phyloP scores from a whole-genome alignment of 2,329 filamentous ascomycete genomes.

The Cordyceps cateniannulata region DNA sequence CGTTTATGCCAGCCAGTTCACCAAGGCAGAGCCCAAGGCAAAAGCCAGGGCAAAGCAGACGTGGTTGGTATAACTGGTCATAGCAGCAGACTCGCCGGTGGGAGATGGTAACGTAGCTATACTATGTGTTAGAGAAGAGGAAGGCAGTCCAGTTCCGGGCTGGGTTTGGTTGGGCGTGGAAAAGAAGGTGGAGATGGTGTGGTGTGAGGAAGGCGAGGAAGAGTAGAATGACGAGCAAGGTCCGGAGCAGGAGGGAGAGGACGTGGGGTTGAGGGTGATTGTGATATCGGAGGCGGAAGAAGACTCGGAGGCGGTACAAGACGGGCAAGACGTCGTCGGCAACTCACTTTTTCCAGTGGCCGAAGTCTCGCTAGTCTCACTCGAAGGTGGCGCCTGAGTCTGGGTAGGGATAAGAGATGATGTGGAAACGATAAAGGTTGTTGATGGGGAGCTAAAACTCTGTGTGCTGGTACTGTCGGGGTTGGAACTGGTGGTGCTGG shows the following conservation, averaged over 20 bases:
- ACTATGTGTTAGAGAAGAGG: conserved; percentile 10
- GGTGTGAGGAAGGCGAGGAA: background rate
- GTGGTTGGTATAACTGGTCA: background rate
- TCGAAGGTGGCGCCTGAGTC: background rate
- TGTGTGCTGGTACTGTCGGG: background rate
- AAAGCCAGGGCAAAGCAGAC: conserved; percentile 1
- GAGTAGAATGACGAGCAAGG: background rate
- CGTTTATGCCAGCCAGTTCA: conserved; percentile 3
- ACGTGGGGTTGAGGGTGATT: conserved; percentile 1
- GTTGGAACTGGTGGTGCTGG: background rate
- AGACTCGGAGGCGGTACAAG: conserved; percentile 1
- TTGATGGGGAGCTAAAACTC: conserved; percentile 4
- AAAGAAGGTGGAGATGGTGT: conserved; percentile 3
- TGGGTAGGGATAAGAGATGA: background rate
- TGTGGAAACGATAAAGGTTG: background rate
- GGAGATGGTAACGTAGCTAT: conserved; percentile 10
- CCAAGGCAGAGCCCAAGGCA: conserved; percentile 1
- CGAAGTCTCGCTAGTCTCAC: conserved; percentile 2
- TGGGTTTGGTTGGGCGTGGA: conserved; percentile 6
- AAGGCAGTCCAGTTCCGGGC: background rate
- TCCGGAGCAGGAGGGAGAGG: conserved; percentile 1
- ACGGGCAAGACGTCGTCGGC: conserved; percentile 5
- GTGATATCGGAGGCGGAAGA: conserved; percentile 4
- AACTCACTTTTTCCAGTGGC: conserved; percentile 8
- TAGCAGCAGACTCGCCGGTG: conserved; percentile 3